phyloP scores from a whole-genome alignment of 805 yeast species.

The Saccharomycopsis capsularis region DNA sequence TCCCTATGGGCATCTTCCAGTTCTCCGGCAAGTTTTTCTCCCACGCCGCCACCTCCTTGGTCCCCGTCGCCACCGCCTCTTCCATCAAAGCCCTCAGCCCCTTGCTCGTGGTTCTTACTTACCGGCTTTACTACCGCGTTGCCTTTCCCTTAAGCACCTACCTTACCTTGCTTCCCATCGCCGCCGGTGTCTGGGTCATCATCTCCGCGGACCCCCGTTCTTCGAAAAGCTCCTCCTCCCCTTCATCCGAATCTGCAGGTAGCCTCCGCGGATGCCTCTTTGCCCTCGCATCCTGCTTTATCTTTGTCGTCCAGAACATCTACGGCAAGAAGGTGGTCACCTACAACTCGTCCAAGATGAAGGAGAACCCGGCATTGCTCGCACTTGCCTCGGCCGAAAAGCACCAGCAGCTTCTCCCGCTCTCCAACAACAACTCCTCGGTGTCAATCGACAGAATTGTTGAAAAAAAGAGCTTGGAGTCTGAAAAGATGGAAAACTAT shows the following conservation, averaged over 20 bases:
- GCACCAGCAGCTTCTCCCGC: slow-evolving; percentile 1
- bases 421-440: not conserved
- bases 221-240: not conserved
- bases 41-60: slow-evolving; percentile 80
- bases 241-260: not conserved
- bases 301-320: slow-evolving; percentile 71
- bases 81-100: slow-evolving; percentile 91
- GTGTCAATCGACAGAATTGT: slow-evolving; percentile 4
- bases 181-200: slow-evolving; percentile 76
- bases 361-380: slow-evolving; percentile 1
- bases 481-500: slow-evolving; percentile 3
- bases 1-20: slow-evolving; percentile 94
- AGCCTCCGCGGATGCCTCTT: slow-evolving; percentile 29
- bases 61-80: slow-evolving; percentile 89
- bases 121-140: slow-evolving; percentile 52
- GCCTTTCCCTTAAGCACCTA: slow-evolving; percentile 62
- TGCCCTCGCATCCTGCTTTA: slow-evolving; percentile 38
- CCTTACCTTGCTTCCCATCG: slow-evolving; percentile 68
- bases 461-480: slow-evolving; percentile 5
- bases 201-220: slow-evolving; percentile 35
- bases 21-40: slow-evolving; percentile 85
- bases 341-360: not conserved
- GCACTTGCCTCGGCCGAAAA: slow-evolving; percentile 7
- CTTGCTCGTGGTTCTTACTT: slow-evolving; percentile 73
- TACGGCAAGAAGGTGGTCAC: slow-evolving; percentile 69